Evolutionary conservation across 352 stramenopile genomes (phyloP), one percentile per base, ranked within the genome.

Genomic region (Lagenidium giganteum): DNA sequence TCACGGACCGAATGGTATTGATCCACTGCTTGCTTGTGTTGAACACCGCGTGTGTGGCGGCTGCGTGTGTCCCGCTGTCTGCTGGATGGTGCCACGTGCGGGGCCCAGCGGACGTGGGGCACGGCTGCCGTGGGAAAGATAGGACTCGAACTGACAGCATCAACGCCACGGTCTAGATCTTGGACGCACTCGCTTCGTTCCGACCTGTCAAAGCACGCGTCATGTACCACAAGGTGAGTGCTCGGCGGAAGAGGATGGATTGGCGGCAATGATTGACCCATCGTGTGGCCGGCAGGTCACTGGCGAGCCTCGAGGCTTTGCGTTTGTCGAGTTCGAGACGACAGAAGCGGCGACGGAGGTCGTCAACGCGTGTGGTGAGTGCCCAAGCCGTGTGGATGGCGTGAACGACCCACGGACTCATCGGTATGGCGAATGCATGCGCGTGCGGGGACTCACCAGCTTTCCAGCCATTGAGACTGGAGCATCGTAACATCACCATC

Each of bases 241-340:
- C 23, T 17, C 7, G 8, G 26, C 7, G 17, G 32, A n/a, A 9
- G 27, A 3, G 11, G 3, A 45, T 17, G 21, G 40, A 51, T 31
- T 35, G 1, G 8, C 33, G 22, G 18, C 14, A 5, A 34, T 38
- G 9, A 36, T 20, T 28, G 11, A 3, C 13, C 12, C 8, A 27
- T 18, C 18, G 11, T 41, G 14, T 21, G 22, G 5, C 11, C n/a
- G 8, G 24, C 33, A 81, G 72, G 39, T 50, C 12, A 89, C 79
- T 21, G 72, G 76, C 20, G 68, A 85, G 42, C 54, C 66, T 34
- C 75, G 82, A 8, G 82, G 82, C 32, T 90, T 94, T 48, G 82
- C 72, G 5, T 94, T 91, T 34, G 75, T 85, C 22, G 67, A 89
- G 33, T 92, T 94, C 57, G 52, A 59, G 6, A 71, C 50, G 8